Evolutionary conservation across 73 alveolate species (phyloP).

Genomic region (Paramecium tetraurelia): DNA sequence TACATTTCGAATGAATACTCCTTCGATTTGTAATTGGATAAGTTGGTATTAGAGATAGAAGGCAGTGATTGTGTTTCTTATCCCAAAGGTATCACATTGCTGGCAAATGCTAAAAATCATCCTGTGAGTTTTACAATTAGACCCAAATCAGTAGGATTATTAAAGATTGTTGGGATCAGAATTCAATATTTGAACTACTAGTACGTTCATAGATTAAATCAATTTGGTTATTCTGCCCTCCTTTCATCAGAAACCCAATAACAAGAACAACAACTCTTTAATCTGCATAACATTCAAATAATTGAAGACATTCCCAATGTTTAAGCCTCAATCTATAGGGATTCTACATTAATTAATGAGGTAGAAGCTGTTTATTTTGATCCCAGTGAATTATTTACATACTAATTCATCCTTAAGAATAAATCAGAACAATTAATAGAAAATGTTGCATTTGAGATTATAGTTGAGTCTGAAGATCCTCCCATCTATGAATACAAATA

Average conservation of each 20-base stretch:
- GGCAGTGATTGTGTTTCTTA: slow-evolving; percentile 6
- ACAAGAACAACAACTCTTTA: background rate
- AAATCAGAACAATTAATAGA: background rate
- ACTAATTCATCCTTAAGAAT: background rate
- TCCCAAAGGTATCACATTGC: background rate
- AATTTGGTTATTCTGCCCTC: slow-evolving; percentile 14
- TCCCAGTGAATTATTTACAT: slow-evolving; percentile 34
- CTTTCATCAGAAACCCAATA: background rate
- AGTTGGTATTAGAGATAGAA: background rate
- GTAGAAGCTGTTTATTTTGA: slow-evolving; percentile 35
- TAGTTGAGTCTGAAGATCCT: slow-evolving; percentile 53
- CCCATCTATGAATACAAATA: slow-evolving; percentile 17
- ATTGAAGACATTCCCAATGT: background rate
- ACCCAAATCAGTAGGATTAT: background rate
- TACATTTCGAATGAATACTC: background rate
- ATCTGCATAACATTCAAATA: background rate
- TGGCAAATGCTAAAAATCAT: background rate
- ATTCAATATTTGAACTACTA: background rate
- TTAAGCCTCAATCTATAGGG: background rate
- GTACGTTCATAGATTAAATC: background rate
- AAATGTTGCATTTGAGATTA: background rate
- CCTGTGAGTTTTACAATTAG: background rate
- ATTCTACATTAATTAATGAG: background rate
- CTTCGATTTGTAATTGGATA: slow-evolving; percentile 1
- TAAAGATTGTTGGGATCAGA: background rate